Conservation (phyloP, 129 eudicot species). For the Heracleum sosnowskyi region DNA sequence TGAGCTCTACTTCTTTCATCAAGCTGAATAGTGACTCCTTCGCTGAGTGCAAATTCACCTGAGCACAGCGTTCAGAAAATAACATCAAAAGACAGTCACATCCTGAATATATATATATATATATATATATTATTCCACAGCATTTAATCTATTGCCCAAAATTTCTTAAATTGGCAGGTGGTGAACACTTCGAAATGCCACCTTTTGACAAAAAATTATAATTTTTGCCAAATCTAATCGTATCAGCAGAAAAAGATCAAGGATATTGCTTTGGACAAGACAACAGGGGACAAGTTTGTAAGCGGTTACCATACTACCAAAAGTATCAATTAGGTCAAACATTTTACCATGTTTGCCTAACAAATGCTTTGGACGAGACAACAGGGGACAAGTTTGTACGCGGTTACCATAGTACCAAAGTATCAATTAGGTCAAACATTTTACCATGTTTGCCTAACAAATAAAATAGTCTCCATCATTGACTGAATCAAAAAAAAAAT, state of each 20-base stretch:
- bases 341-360: neutral
- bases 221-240: neutral
- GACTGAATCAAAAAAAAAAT: neutral
- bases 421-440: neutral
- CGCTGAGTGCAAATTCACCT: conserved; percentile 41
- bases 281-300: neutral
- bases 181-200: neutral
- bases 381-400: neutral
- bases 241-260: neutral
- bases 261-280: neutral
- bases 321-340: neutral
- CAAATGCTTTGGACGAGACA: neutral
- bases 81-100: conserved; percentile 8
- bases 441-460: neutral
- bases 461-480: neutral
- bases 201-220: neutral
- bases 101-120: neutral
- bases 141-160: neutral
- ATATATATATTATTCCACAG: neutral
- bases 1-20: conserved; percentile 58
- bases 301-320: neutral
- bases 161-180: neutral
- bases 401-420: neutral
- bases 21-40: conserved; percentile 57
- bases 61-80: conserved; percentile 6